A percentile compares a stretch with the other conserved stretches of the same genome.
Evolutionary conservation across 2,329 filamentous ascomycete species (phyloP).

Genomic region (Fusarium odoratissimum): DNA sequence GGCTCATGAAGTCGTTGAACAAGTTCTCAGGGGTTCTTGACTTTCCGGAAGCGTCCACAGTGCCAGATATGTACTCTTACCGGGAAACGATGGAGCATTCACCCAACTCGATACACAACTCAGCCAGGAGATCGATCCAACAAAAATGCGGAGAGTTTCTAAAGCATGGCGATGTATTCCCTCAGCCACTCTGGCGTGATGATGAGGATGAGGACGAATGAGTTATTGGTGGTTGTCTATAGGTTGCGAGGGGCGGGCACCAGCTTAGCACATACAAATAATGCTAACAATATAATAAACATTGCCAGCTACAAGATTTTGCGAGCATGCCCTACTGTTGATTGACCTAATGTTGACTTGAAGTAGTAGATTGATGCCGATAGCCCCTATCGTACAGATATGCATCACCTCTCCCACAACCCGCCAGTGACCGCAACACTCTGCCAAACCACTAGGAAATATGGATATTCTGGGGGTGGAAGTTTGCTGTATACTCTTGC

Average conservation of each 20-base stretch:
- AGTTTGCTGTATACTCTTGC: no score
- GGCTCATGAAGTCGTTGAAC: no score
- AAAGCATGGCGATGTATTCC: neutral
- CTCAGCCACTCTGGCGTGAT: neutral
- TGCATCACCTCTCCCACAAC: no score
- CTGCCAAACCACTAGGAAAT: no score
- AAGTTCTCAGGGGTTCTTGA: no score
- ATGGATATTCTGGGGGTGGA: no score
- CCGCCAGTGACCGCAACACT: no score
- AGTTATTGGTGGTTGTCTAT: no score
- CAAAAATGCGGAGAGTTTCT: neutral
- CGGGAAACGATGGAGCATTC: neutral
- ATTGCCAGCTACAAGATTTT: neutral
- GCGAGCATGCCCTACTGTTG: fast-evolving
- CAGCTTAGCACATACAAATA: no score
- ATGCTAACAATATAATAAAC: neutral
- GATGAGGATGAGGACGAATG: neutral
- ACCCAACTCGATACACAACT: neutral
- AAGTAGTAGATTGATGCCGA: no score
- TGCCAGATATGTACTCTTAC: neutral
- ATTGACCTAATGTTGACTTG: neutral
- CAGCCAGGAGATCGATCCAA: neutral
- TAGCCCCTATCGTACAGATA: neutral
- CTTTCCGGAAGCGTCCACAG: no score
- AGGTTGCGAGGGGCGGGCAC: no score